Evolutionary conservation across 1,284 basidiomycete genomes (phyloP), one percentile per base, ranked within the genome.

Genomic region (Ustilago cynodontis): DNA sequence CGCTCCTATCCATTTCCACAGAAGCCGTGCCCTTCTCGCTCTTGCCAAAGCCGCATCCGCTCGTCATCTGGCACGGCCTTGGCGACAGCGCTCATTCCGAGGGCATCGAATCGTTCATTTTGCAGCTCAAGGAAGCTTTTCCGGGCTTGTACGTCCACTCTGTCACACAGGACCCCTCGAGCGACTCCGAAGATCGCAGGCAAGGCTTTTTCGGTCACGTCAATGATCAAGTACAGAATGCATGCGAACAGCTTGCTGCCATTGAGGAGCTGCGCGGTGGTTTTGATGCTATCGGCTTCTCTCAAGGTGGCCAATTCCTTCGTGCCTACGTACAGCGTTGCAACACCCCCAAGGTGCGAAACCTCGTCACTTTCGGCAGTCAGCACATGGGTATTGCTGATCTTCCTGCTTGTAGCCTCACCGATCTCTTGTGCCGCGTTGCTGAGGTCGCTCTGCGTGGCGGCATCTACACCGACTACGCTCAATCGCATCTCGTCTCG

Each of bases 11-110:
- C 1, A 52, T 35, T 18, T 16, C 59, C 2, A 33, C 62, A 16
- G 41, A 60, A 41, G 65, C 69, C 5, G 53, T 58, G 0, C 66
- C 77, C 2, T 66, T 67, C 56, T 67, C 70, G 20, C 31, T 77
- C 33, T 37, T 65, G 9, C 70, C 77, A 9, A 72, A 73, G 31
- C 72, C 77, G 22, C 77, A 75, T 35, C 81, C 80, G 10, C 76
- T 98, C 43, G 95, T 97, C 37, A 88, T 98, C 67, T 98, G 95
- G 96, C 96, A 99, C 87, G 96, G 96, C 7, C 88, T 98, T 49
- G 95, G 93, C 87, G 89, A 90, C 82, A 88, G 88, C 31, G 87
- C 87, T 24, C 85, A 87, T 51, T 87, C 87, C 1, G 77, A 85
- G 9, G 87, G 87, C 10, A 87, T 89, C 74, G 58, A 91, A 90